Evolutionary conservation across 192 early-diverging fungal species (phyloP).

Genomic region (Mortierella hygrophila): DNA sequence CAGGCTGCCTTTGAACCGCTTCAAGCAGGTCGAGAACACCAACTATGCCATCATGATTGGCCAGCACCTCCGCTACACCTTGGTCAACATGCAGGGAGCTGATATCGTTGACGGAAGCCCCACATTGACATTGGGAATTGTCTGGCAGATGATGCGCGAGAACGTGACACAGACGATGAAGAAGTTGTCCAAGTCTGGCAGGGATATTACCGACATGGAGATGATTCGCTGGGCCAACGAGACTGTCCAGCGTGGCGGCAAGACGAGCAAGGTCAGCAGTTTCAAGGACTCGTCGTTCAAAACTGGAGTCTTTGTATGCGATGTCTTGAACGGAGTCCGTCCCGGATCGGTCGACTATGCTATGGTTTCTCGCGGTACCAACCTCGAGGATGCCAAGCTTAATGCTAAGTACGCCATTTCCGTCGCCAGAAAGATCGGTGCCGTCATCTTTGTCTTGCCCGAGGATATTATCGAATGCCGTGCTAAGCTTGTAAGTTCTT

Average conservation of each 20-base stretch:
- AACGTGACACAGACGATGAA: slow-evolving; percentile 95
- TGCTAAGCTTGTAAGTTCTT: slow-evolving; percentile 87
- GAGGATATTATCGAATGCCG: slow-evolving; percentile 99
- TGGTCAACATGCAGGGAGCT: slow-evolving; percentile 95
- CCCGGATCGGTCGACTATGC: slow-evolving; percentile 93
- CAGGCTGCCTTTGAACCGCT: slow-evolving; percentile 80
- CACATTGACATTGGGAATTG: slow-evolving; percentile 90
- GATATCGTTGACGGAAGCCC: slow-evolving; percentile 94
- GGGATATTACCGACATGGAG: slow-evolving; percentile 91
- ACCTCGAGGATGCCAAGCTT: slow-evolving; percentile 88
- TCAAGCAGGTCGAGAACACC: slow-evolving; percentile 99
- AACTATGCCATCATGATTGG: slow-evolving; percentile 94
- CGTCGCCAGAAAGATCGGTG: slow-evolving; percentile 98
- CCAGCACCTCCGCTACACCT: slow-evolving; percentile 86
- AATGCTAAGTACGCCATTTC: slow-evolving; percentile 98
- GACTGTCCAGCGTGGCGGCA: slow-evolving; percentile 72
- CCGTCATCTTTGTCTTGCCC: slow-evolving; percentile 97
- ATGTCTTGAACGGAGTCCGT: slow-evolving; percentile 93
- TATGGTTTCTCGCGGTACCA: slow-evolving; percentile 78
- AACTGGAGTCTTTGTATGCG: slow-evolving; percentile 88
- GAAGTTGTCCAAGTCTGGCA: slow-evolving; percentile 83
- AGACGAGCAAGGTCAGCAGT: slow-evolving; percentile 76
- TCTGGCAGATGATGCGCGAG: slow-evolving; percentile 99
- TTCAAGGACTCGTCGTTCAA: slow-evolving; percentile 90
- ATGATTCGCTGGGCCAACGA: slow-evolving; percentile 98